A percentile compares a stretch with the other conserved stretches of the same genome.
phyloP scores from a whole-genome alignment of 2,329 filamentous ascomycete species.

The Aquanectria penicillioides region DNA sequence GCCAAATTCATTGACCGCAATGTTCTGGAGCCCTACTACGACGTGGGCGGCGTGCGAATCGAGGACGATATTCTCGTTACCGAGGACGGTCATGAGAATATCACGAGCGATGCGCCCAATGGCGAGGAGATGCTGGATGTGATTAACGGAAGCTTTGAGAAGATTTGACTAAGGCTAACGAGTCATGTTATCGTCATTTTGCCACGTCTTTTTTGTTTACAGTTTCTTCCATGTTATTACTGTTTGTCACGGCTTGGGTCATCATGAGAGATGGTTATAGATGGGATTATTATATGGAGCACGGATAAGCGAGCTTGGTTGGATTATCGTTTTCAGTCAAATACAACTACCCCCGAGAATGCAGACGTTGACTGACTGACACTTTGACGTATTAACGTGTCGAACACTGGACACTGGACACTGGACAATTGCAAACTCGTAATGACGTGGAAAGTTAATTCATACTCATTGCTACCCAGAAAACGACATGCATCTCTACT shows the following conservation, averaged over 20 bases:
- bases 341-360: no score
- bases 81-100: constrained; percentile 80
- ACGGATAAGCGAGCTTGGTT: no score
- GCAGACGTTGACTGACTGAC: no score
- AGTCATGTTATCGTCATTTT: neutral
- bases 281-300: no score
- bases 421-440: neutral
- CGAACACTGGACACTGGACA: no score
- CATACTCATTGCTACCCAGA: constrained; percentile 35
- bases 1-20: constrained; percentile 71
- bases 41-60: constrained; percentile 88
- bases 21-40: constrained; percentile 75
- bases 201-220: neutral
- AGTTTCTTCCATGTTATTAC: no score
- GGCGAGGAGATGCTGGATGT: constrained; percentile 74
- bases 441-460: constrained; percentile 22
- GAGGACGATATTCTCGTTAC: constrained; percentile 92
- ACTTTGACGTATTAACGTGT: no score
- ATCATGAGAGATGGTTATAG: no score
- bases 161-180: constrained; percentile 24
- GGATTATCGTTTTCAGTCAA: no score
- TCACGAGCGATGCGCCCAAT: constrained; percentile 80
- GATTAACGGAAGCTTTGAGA: constrained; percentile 56
- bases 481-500: constrained; percentile 22
- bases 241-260: no score